Evolutionary conservation across 495 filamentous ascomycete genomes (phyloP).

Genomic region (Pyrenopolyporus hunteri): DNA sequence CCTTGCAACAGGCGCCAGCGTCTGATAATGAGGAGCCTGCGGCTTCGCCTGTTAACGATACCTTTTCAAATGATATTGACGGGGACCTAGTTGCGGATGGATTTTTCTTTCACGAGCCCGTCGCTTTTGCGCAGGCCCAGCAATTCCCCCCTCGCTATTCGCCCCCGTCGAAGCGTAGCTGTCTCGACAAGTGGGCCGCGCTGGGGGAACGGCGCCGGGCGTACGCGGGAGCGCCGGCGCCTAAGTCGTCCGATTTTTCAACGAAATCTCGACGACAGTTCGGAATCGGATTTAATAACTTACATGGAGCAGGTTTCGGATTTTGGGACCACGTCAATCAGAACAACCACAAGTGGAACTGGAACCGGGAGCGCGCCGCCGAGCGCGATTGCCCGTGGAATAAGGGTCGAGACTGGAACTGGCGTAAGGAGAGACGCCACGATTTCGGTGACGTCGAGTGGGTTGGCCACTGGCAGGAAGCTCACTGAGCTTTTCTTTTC

Average conservation of each 20-base stretch:
- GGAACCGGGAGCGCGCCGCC: constrained; percentile 50
- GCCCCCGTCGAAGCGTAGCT: constrained; percentile 54
- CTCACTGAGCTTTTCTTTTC: constrained; percentile 42
- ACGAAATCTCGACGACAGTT: constrained; percentile 46
- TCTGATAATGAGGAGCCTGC: constrained; percentile 51
- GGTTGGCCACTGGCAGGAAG: constrained; percentile 85
- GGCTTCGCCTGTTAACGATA: constrained; percentile 48
- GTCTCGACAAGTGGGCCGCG: constrained; percentile 84
- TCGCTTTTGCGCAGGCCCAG: constrained; percentile 46
- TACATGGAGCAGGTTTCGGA: constrained; percentile 41
- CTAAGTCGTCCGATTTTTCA: constrained; percentile 52
- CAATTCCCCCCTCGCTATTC: constrained; percentile 56
- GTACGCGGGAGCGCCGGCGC: constrained; percentile 56
- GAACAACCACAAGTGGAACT: constrained; percentile 40
- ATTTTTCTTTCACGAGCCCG: constrained; percentile 70
- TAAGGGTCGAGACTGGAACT: constrained; percentile 57
- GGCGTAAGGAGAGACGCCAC: constrained; percentile 71
- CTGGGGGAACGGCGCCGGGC: constrained; percentile 81
- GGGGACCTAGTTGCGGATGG: constrained; percentile 66
- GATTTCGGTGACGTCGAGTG: constrained; percentile 81
- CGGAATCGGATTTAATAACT: constrained; percentile 44
- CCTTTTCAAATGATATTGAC: constrained; percentile 56
- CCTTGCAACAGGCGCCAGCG: constrained; percentile 48
- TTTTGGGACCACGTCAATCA: constrained; percentile 47
- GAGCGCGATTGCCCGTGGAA: constrained; percentile 52